These are phyloP conservation scores for Dryas integrifolia DNA, from an alignment of 331 rosid genomes.

Conservation along the genomic window DNA sequence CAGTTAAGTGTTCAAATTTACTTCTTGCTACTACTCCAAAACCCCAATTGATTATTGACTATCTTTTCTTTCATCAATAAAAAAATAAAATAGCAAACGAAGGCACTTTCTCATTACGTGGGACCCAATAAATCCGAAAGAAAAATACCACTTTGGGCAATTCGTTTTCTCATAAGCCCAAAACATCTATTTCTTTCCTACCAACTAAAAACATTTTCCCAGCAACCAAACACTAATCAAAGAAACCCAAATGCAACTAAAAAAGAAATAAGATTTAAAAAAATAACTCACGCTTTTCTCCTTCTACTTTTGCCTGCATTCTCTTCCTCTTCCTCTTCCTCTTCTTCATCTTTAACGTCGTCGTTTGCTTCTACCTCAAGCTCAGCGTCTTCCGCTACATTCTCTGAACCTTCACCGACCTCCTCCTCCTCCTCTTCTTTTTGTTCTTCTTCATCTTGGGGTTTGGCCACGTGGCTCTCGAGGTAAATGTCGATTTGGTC, in stretches of 20 bases:
- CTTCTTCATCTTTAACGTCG: slow-evolving; percentile 1
- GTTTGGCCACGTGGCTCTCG: slow-evolving; percentile 17
- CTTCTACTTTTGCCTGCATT: neutral
- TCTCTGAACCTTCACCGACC: slow-evolving; percentile 19
- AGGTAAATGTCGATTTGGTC: slow-evolving; percentile 37
- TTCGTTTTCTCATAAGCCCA: neutral
- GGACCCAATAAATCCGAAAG: slow-evolving; percentile 17
- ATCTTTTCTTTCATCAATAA: neutral
- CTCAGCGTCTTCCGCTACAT: slow-evolving; percentile 2
- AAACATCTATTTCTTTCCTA: neutral
- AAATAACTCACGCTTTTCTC: slow-evolving; percentile 24
- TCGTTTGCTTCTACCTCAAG: slow-evolving; percentile 7
- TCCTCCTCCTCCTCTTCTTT: slow-evolving; percentile 11
- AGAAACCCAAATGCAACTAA: neutral
- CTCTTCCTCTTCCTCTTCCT: slow-evolving; percentile 13
- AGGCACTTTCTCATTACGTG: slow-evolving; percentile 1
- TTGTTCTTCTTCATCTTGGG: slow-evolving; percentile 5
- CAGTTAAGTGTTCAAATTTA: neutral
- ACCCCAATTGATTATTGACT: neutral
- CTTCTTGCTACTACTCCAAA: slow-evolving; percentile 12
- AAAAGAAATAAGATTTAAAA: neutral
- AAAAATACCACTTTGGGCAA: neutral
- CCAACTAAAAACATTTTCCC: slow-evolving; percentile 10
- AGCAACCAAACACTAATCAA: slow-evolving; percentile 19
- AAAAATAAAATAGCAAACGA: neutral